These are phyloP conservation scores for Teratosphaeria nubilosa DNA, from an alignment of 2,329 filamentous ascomycete genomes.

Conservation along the genomic window DNA sequence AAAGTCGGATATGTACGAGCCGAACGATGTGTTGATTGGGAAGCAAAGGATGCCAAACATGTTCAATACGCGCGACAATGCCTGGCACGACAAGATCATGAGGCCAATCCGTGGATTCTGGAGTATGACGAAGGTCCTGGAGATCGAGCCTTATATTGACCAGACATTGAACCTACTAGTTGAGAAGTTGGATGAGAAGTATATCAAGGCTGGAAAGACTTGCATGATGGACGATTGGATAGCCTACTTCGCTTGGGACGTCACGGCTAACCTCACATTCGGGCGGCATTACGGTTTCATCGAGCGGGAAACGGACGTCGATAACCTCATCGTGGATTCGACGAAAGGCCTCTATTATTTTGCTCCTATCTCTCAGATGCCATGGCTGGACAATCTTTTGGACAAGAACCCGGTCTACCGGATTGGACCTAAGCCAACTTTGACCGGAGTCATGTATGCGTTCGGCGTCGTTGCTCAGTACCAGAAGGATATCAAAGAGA, in stretches of 20 bases:
- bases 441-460: not conserved
- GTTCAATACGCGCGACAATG: constrained; percentile 1
- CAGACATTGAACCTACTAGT: not conserved
- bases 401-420: constrained; percentile 5
- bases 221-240: constrained; percentile 3
- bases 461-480: constrained; percentile 4
- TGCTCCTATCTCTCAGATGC: constrained; percentile 2
- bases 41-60: constrained; percentile 1
- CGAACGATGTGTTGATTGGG: constrained; percentile 2
- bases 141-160: not conserved
- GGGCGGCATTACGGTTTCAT: constrained; percentile 3
- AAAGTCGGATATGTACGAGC: constrained; percentile 2
- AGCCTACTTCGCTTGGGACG: constrained; percentile 1
- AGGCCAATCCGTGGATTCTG: not conserved
- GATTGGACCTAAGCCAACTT: constrained; percentile 1
- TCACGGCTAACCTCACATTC: not conserved
- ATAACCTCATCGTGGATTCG: constrained; percentile 1
- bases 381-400: constrained; percentile 4
- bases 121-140: not conserved
- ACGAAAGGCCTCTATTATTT: constrained; percentile 4
- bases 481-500: constrained; percentile 3
- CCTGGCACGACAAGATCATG: not conserved
- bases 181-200: constrained; percentile 1
- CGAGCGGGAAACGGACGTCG: constrained; percentile 7
- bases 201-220: not conserved